These are phyloP conservation scores for Gnetum montanum DNA, from an alignment of 75 land plant species.

Conservation along the genomic window DNA sequence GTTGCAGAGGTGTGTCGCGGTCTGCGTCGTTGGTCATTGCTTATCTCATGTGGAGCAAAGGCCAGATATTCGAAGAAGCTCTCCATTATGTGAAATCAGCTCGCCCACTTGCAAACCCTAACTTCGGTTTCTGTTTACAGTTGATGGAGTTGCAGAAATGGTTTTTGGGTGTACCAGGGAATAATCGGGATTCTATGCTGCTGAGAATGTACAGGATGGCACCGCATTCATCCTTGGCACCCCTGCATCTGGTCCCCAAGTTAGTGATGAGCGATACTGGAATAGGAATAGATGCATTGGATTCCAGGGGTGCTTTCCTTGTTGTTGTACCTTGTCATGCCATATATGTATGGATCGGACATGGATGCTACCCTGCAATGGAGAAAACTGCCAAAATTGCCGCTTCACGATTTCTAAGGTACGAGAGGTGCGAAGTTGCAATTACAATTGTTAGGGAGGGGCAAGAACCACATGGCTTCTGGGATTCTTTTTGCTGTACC, in stretches of 20 bases:
- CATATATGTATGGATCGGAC: constrained; percentile 78
- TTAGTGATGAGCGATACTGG: constrained; percentile 37
- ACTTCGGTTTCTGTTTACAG: constrained; percentile 91
- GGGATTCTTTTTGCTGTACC: constrained; percentile 63
- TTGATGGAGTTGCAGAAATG: constrained; percentile 80
- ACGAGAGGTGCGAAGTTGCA: constrained; percentile 63
- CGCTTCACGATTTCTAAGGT: constrained; percentile 60
- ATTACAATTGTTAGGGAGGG: constrained; percentile 42
- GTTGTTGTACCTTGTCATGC: constrained; percentile 53
- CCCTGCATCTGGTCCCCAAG: constrained; percentile 87
- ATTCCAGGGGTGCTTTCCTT: constrained; percentile 84
- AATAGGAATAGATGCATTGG: constrained; percentile 26
- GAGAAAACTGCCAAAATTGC: constrained; percentile 49
- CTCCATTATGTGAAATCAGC: constrained; percentile 89
- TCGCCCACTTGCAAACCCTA: constrained; percentile 75
- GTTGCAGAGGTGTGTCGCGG: constrained; percentile 91
- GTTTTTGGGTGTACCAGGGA: constrained; percentile 67
- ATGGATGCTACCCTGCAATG: constrained; percentile 37
- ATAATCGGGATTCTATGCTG: constrained; percentile 43
- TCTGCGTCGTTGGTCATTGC: constrained; percentile 91
- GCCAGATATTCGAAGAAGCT: constrained; percentile 91
- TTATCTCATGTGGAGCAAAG: constrained; percentile 90
- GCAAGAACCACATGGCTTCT: constrained; percentile 57
- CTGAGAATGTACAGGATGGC: constrained; percentile 81
- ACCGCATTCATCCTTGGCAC: constrained; percentile 79